Evolutionary conservation across 1,284 basidiomycete genomes (phyloP).

Genomic region (Pterulicium gracile): DNA sequence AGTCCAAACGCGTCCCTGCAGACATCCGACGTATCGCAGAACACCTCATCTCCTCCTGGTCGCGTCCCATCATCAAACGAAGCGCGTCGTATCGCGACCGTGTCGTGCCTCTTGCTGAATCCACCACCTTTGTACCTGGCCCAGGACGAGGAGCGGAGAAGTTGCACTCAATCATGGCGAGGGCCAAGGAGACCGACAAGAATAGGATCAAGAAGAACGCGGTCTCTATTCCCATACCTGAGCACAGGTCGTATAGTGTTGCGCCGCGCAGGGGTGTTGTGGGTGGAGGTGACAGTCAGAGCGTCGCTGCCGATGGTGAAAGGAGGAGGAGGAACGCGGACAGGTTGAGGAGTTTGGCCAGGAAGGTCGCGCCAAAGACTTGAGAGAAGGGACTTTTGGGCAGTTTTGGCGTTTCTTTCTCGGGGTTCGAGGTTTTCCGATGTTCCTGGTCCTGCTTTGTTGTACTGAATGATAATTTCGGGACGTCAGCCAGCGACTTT

Average conservation of each 20-base stretch:
- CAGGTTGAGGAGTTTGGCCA: conserved; percentile 47
- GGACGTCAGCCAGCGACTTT: no score
- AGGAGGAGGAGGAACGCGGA: conserved; percentile 63
- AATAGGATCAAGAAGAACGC: conserved; percentile 61
- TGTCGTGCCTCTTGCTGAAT: conserved; percentile 43
- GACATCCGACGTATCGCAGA: conserved; percentile 76
- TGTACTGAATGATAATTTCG: no score
- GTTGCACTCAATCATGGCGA: conserved; percentile 59
- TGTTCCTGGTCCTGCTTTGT: no score
- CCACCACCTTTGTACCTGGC: background rate
- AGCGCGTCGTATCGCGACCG: conserved; percentile 78
- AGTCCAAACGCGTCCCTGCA: conserved; percentile 81
- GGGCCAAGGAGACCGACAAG: conserved; percentile 58
- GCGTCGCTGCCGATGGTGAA: conserved; percentile 61
- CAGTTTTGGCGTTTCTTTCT: no score
- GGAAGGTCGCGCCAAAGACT: conserved; percentile 27
- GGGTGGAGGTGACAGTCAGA: conserved; percentile 19
- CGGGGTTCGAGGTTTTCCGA: no score
- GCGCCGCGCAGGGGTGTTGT: conserved; percentile 33
- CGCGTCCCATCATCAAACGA: conserved; percentile 90
- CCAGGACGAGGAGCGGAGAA: conserved; percentile 35
- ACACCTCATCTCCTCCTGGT: conserved; percentile 82
- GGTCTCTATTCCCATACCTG: conserved; percentile 64
- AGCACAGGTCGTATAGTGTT: conserved; percentile 63
- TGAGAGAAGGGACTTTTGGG: no score